Base-by-base conservation (phyloP, 805 yeast species). In the Ogataea trehalophila region DNA sequence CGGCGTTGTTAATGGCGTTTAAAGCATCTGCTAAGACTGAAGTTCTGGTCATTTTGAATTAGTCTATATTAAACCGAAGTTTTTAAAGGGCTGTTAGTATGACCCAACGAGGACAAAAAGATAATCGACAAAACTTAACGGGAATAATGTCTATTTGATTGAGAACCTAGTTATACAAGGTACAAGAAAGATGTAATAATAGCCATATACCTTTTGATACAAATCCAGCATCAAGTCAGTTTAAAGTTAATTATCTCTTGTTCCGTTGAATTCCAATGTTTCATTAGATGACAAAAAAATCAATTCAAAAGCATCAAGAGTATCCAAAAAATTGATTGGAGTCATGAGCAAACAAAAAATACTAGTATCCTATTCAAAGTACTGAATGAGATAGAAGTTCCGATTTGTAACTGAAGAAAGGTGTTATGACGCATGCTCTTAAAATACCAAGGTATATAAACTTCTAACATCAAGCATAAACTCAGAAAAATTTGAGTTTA, bases 21-120 rank as follows among this genome's bases (percentile, higher is more conserved):
- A 91, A 85, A 73, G 97, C 97, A 81, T 91, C 98, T 72, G 97
- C 97, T 75, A 91, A 87, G 75, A 86, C 97, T 69, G 98, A 91
- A 65, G 97, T 83, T 81, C 97, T 91, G 75, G 97, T 89, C 98
- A 92, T 90, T 74, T 69, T 79, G 59, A 33, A 20, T 31, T 46
- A 45, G 29, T 29, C 41, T 45, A 44, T 36, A 37, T 26, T 16
- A 41, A 26, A 38, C 50, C 57, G 45, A 45, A 3, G 9, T 2
- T 26, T 26, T 55, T 62, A 58, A 64, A 52, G 14, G 6, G 23
- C 36, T 52, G 55, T 50, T 67, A 67, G 69, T 77, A 63, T 37
- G 33, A 23, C 36, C 23, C 26, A 5, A 39, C 6, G 16, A 35
- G 37, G 13, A 16, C 42, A n/a, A 29, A 15, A 35, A 6, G 17